These are phyloP conservation scores for Dillenia suffruticosa DNA, from an alignment of 164 flowering plant species.

Conservation along the genomic window DNA sequence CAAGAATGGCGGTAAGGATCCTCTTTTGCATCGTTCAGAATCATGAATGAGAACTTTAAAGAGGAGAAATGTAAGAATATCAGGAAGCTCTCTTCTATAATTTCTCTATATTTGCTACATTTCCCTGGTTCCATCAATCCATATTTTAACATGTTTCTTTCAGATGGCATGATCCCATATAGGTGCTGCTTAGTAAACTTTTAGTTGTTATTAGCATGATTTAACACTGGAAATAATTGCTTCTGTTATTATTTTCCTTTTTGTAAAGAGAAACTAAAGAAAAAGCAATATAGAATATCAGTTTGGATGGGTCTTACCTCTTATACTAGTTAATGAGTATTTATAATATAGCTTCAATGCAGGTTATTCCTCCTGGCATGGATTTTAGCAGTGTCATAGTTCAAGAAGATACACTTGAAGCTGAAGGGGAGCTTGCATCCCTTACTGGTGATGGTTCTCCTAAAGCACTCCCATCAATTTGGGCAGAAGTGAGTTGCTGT, in stretches of 20 bases:
- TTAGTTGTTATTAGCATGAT: not conserved
- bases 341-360: not conserved
- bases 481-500: conserved; percentile 66
- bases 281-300: no score
- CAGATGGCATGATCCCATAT: no score
- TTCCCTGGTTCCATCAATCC: no score
- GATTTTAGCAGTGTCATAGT: conserved; percentile 78
- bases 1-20: conserved; percentile 81
- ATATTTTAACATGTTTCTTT: no score
- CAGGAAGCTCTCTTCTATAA: not conserved
- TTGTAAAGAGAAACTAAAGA: no score
- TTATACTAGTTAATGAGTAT: no score
- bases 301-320: no score
- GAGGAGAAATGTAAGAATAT: not conserved
- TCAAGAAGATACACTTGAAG: conserved; percentile 68
- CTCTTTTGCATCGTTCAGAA: not conserved
- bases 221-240: no score
- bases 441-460: conserved; percentile 60
- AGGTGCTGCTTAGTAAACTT: no score
- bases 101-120: no score
- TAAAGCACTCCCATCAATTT: conserved; percentile 71
- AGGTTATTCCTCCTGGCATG: conserved; percentile 99
- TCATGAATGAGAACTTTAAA: not conserved
- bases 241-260: not conserved
- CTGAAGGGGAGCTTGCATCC: conserved; percentile 70